Base-by-base conservation (phyloP, 2,329 filamentous ascomycete species). In the Pestalotiopsis sp. region DNA sequence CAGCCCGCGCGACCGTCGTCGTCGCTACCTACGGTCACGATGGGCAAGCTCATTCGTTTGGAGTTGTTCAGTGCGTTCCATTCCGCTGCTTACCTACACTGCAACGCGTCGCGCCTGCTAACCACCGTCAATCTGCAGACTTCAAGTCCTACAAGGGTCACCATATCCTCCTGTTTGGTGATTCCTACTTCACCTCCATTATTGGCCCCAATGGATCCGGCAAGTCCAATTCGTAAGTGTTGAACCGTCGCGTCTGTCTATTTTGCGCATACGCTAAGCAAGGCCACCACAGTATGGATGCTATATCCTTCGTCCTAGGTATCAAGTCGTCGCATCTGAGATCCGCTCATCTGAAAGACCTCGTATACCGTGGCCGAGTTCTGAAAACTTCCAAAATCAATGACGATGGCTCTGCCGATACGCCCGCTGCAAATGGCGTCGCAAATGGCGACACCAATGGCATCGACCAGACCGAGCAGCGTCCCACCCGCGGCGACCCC, bases 111-210 rank as follows among this genome's bases (percentile, higher is more conserved):
- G 27, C 59, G 59, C 59, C 58, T 25, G 12, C 27, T 64, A 67
- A 64, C 69, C 73, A 77, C 60, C 74, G 81, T 63, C 68, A 60
- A 52, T 6, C 25, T 63, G 36, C 77, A 96, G 93, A 99, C 85
- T 99, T 99, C 90, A 99, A 99, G 85, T 98, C 96, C 75, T 99
- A 99, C 86, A 97, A 97, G 82, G 96, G 95, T 69, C 95, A 98
- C 77, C 96, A 99, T 84, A 91, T 90, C 70, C 90, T 99, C 59
- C 89, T 98, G 66, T 98, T 99, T 77, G 95, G 95, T 77, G 95
- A 99, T 84, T 97, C 95, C 2, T 98, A 98, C 82, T 99, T 99
- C 82, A 99, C 96, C 64, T 99, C 96, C 57, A 98, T 99, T 78
- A 98, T 99, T 78, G 96, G 97, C 5, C 96, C 96, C 79, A 99